Evolutionary conservation across 2,329 filamentous ascomycete genomes (phyloP), one percentile per base, ranked within the genome.

Genomic region (Penicillium aurantiogriseum): DNA sequence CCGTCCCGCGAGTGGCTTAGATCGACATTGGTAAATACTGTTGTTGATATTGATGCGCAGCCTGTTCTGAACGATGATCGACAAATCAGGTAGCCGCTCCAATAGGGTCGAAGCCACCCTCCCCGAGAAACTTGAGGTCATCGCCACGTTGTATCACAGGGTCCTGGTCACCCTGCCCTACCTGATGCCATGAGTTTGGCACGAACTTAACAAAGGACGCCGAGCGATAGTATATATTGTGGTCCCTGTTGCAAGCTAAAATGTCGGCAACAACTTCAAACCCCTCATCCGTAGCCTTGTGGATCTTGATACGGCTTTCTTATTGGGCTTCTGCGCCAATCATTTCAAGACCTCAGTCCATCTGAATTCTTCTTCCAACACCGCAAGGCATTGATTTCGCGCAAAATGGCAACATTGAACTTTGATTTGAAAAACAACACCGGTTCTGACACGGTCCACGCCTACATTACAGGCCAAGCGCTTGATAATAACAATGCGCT

Each of bases 381-480:
- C 31, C 27, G 8, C 3, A 25, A 11, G 17, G n/a, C 21, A 29
- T n/a, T 17, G n/a, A 44, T 6, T 42, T 46, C 43, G 8, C 33
- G 13, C 54, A 57, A 23, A 25, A 67, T 67, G 65, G 46, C 68
- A 15, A 85, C 82, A 9, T 76, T 90, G 45, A 78, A 83, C 51
- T 81, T 91, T 57, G 81, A 83, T 11, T 74, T 92, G 21, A 78
- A 82, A 65, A 92, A 92, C 76, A 83, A 84, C 64, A 88, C 87
- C 2, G 76, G 76, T 31, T 86, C 87, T 1, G 74, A 77, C 51
- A 81, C 74, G 35, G 82, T 86, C 43, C 91, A 84, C 66, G 88
- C 86, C 21, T 88, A 90, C 71, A 82, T 94, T 67, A 92, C 87
- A 1, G 89, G 89, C 21, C 78, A 80, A 19, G 84, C 85, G 33